Conservation (phyloP, 1,139 yeast species). For the Blastobotrys ciferrii region DNA sequence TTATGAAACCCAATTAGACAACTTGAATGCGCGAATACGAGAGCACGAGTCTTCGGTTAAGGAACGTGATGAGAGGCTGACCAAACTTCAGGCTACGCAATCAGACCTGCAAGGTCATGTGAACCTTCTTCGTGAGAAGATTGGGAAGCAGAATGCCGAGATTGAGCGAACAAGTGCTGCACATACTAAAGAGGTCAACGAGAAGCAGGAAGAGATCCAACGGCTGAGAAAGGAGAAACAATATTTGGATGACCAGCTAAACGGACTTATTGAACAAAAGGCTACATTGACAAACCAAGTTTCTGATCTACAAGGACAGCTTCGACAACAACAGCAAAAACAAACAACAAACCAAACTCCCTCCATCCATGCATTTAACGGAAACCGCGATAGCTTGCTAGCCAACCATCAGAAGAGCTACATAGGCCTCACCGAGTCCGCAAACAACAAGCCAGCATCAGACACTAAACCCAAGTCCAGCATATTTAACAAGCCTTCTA, state of each 20-base stretch:
- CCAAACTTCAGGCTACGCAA: neutral
- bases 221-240: neutral
- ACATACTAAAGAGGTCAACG: neutral
- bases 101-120: neutral
- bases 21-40: neutral
- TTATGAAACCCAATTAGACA: neutral
- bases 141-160: neutral
- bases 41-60: neutral
- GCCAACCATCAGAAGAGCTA: neutral
- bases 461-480: neutral
- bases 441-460: neutral
- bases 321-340: neutral
- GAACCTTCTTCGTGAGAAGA: neutral
- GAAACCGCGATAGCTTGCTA: neutral
- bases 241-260: slow-evolving; percentile 2
- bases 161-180: neutral
- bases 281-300: neutral
- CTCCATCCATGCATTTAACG: neutral
- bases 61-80: neutral
- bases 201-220: neutral
- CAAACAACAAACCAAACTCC: neutral
- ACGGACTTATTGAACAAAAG: slow-evolving; percentile 1
- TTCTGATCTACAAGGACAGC: neutral
- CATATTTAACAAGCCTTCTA: neutral
- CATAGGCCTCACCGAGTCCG: neutral